phyloP scores from a whole-genome alignment of 768 basidiomycete genomes.

The Leucogyrophana mollusca region DNA sequence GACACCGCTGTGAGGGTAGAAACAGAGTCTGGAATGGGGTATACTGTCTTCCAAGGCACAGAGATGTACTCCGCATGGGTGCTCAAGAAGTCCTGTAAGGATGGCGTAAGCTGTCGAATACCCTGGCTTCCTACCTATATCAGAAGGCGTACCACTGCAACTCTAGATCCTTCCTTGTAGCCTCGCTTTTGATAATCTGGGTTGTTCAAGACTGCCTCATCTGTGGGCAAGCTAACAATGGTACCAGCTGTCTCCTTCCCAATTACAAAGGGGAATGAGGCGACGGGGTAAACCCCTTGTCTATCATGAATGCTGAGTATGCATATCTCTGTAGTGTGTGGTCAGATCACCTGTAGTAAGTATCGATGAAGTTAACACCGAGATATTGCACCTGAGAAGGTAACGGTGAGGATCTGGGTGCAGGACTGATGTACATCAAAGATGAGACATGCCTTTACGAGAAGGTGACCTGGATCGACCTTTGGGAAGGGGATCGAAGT shows the following conservation, averaged over 20 bases:
- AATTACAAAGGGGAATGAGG: conserved; percentile 60
- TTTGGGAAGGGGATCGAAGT: conserved; percentile 65
- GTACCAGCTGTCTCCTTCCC: conserved; percentile 81
- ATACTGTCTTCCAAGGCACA: conserved; percentile 58
- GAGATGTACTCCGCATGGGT: conserved; percentile 74
- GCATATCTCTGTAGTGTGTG: conserved; percentile 6
- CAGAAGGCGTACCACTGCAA: conserved; percentile 58
- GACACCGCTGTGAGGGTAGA: conserved; percentile 66
- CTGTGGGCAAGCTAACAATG: conserved; percentile 72
- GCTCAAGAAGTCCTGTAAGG: conserved; percentile 41
- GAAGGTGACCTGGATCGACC: conserved; percentile 57
- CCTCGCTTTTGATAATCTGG: conserved; percentile 61
- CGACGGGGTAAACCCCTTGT: conserved; percentile 61
- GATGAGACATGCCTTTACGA: conserved; percentile 33
- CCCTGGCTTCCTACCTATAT: no score
- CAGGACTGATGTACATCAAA: not conserved
- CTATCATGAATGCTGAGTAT: conserved; percentile 29
- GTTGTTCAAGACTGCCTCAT: conserved; percentile 55
- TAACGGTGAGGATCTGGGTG: not conserved
- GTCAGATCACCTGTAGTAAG: conserved; percentile 65
- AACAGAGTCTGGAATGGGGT: conserved; percentile 63
- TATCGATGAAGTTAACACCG: conserved; percentile 88
- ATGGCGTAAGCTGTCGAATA: no score
- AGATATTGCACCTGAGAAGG: conserved; percentile 60
- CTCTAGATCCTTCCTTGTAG: conserved; percentile 67